A percentile compares a stretch with the other conserved stretches of the same genome.
phyloP scores from a whole-genome alignment of 495 filamentous ascomycete genomes.

The Sordaria brevicollis region DNA sequence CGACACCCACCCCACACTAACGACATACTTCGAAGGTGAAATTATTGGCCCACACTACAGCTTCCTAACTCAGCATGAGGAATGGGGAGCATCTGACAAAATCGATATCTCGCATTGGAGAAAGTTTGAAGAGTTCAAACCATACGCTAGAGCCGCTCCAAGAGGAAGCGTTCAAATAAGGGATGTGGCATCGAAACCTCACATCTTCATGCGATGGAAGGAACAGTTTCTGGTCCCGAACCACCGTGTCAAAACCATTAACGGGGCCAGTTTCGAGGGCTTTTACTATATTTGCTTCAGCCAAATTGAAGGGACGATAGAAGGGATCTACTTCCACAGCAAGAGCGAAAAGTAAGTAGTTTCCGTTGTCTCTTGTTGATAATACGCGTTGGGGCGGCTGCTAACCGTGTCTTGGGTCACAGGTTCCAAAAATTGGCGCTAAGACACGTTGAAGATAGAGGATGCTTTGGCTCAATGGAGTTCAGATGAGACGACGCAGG shows the following conservation, averaged over 20 bases:
- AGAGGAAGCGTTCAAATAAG: conserved; percentile 43
- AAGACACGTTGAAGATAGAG: conserved; percentile 72
- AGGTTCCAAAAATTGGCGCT: conserved; percentile 92
- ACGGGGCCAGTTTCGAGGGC: conserved; percentile 92
- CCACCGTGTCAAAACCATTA: conserved; percentile 79
- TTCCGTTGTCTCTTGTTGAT: neutral
- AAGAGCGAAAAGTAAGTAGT: conserved; percentile 87
- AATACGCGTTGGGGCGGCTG: neutral
- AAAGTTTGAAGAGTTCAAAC: conserved; percentile 77
- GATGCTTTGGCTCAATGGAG: conserved; percentile 82
- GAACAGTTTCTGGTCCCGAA: conserved; percentile 97
- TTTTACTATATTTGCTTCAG: conserved; percentile 99
- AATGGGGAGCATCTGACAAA: conserved; percentile 89
- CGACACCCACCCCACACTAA: conserved; percentile 88
- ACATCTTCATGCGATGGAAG: conserved; percentile 99
- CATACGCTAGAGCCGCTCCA: conserved; percentile 62
- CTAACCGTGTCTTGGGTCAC: neutral
- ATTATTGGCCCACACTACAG: conserved; percentile 93
- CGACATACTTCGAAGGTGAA: conserved; percentile 97
- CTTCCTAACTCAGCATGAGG: conserved; percentile 79
- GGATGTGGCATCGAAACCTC: conserved; percentile 73
- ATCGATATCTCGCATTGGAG: conserved; percentile 91
- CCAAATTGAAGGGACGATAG: conserved; percentile 72
- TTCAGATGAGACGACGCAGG: conserved; percentile 56
- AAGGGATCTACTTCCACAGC: conserved; percentile 94